Evolutionary conservation across 2,329 filamentous ascomycete species (phyloP), one percentile per base, ranked within the genome.

Genomic region (Myriosclerotinia curreyana): DNA sequence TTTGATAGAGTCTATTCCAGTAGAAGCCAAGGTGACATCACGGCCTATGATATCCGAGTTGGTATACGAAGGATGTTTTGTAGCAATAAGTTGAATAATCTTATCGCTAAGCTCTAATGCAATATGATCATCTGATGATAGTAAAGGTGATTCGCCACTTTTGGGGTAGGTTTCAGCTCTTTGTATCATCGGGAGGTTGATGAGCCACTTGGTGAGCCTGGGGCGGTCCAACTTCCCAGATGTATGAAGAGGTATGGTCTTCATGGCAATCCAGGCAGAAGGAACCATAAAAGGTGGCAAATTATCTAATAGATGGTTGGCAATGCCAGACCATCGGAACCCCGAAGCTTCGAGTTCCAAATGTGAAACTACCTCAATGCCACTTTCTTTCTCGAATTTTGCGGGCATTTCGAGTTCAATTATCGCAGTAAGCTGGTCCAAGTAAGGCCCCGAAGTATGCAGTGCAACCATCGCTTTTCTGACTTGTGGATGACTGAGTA

Each of bases 221-320:
- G 79, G 79, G 25, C 74, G 72, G 54, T 76, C 74, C 1, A 72
- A 67, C 64, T 76, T 76, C 2, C 74, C 74, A 8, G 74, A 76
- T 6, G 70, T 67, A 2, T 72, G 67, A n/a, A 71, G 66, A 1
- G 75, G 74, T 22, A 76, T 74, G 15, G 58, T 64, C 22, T 67
- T 68, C 2, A 75, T 66, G 1, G 74, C 68, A 5, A 76, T 65
- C 53, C 72, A 76, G 5, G 72, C 71, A 3, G 70, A 73, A 2
- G 75, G 75, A 25, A 75, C 67, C 75, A 76, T 76, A 54, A 76
- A 71, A 38, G 67, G 64, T n/a, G 75, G 75, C 11, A 76, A 60
- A 15, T 40, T 50, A 5, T 59, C 44, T n/a, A 36, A 9, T 5
- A 62, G 40, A 38, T 62, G 50, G 22, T 53, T 36, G 14, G 50